Percentiles rank a stretch among this genome's conserved stretches.
Conservation (phyloP, 2,329 filamentous ascomycete species). For the Ascochyta fabae region DNA sequence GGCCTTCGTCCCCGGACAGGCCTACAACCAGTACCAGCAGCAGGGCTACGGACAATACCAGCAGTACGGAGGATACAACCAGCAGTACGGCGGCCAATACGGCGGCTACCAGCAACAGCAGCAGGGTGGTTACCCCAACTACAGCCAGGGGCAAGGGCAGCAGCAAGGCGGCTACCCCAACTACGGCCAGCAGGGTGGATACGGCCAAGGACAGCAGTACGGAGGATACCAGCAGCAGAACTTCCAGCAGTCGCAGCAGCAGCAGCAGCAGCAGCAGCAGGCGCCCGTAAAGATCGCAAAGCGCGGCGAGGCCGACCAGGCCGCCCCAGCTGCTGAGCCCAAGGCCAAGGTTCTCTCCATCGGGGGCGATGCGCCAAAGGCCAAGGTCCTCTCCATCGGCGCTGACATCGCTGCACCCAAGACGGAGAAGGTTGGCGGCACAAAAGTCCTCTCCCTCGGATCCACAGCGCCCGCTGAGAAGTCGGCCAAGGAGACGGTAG, state of each 20-base stretch:
- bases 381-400: constrained; percentile 68
- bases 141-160: constrained; percentile 30
- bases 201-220: constrained; percentile 38
- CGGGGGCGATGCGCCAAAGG: constrained; percentile 63
- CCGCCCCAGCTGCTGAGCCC: constrained; percentile 55
- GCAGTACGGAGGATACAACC: constrained; percentile 48
- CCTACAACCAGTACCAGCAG: constrained; percentile 57
- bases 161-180: constrained; percentile 25
- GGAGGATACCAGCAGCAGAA: constrained; percentile 59
- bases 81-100: constrained; percentile 69
- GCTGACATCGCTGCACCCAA: constrained; percentile 62
- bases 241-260: constrained; percentile 43
- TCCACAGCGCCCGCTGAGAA: constrained; percentile 58
- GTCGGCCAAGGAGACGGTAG: constrained; percentile 55
- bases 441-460: constrained; percentile 82
- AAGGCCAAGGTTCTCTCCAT: constrained; percentile 71
- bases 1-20: constrained; percentile 75
- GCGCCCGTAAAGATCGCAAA: constrained; percentile 68
- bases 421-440: constrained; percentile 56
- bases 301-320: constrained; percentile 59
- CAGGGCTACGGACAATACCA: constrained; percentile 43
- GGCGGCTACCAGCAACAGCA: constrained; percentile 39
- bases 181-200: constrained; percentile 33
- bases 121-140: constrained; percentile 20
- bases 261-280: constrained; percentile 51